Evolutionary conservation across 495 filamentous ascomycete species (phyloP).

Genomic region (Glarea lozoyensis): DNA sequence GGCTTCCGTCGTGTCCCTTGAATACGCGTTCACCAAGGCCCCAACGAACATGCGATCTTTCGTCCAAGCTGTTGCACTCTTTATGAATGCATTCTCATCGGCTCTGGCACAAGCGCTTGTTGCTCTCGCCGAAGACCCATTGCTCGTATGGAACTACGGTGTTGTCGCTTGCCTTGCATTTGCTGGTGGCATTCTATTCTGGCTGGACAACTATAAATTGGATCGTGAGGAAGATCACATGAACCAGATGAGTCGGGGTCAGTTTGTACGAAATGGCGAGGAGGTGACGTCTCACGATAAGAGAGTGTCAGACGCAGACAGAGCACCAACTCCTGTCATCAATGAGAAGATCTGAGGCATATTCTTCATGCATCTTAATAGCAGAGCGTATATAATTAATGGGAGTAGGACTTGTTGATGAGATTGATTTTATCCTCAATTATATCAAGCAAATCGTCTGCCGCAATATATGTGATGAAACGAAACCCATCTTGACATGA

Average conservation of each 20-base stretch:
- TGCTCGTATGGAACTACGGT: slow-evolving; percentile 59
- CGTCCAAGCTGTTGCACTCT: slow-evolving; percentile 57
- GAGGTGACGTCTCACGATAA: not conserved
- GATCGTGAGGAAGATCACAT: slow-evolving; percentile 57
- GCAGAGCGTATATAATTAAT: no score
- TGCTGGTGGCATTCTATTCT: slow-evolving; percentile 51
- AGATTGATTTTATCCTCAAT: no score
- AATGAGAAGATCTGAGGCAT: not conserved
- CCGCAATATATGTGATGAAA: no score
- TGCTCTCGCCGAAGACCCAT: slow-evolving; percentile 53
- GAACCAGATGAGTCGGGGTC: slow-evolving; percentile 37
- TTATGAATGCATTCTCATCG: slow-evolving; percentile 60
- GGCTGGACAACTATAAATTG: slow-evolving; percentile 46
- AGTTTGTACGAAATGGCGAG: not conserved
- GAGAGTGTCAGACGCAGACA: not conserved
- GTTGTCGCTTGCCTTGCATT: slow-evolving; percentile 55
- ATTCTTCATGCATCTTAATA: no score
- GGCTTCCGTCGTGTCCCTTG: slow-evolving; percentile 37
- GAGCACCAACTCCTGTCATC: not conserved
- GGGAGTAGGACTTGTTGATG: no score
- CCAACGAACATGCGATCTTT: slow-evolving; percentile 67
- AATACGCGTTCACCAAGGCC: slow-evolving; percentile 73
- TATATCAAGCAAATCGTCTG: no score
- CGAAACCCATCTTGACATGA: no score
- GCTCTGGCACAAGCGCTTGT: slow-evolving; percentile 63